phyloP scores from a whole-genome alignment of 306 rosid species.

The Cucurbita argyrosperma region DNA sequence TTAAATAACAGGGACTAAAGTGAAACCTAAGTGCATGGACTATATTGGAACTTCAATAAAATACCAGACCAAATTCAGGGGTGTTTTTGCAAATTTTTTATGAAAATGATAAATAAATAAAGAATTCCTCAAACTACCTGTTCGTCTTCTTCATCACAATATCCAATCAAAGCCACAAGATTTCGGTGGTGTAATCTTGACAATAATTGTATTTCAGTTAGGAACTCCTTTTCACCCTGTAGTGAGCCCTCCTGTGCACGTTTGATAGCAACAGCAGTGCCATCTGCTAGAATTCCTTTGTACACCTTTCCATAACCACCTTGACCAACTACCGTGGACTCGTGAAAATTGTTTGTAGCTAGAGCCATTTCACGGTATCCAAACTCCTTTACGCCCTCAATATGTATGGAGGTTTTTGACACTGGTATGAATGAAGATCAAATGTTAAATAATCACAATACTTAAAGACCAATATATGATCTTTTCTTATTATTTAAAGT shows the following conservation, averaged over 20 bases:
- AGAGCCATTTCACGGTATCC: slow-evolving; percentile 41
- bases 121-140: slow-evolving; percentile 31
- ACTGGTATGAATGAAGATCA: slow-evolving; percentile 26
- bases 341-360: slow-evolving; percentile 54
- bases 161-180: slow-evolving; percentile 69
- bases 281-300: slow-evolving; percentile 47
- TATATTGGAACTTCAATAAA: background rate
- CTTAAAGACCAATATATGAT: background rate
- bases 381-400: slow-evolving; percentile 56
- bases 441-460: background rate
- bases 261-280: slow-evolving; percentile 62
- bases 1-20: background rate
- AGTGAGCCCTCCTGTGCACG: slow-evolving; percentile 73
- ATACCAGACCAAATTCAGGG: background rate
- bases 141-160: slow-evolving; percentile 70
- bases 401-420: slow-evolving; percentile 37
- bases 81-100: background rate
- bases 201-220: slow-evolving; percentile 65
- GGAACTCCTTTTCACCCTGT: slow-evolving; percentile 82
- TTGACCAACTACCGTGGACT: slow-evolving; percentile 51
- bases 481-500: background rate
- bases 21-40: background rate
- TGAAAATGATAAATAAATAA: background rate
- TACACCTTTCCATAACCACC: slow-evolving; percentile 85
- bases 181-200: slow-evolving; percentile 78